phyloP scores from a whole-genome alignment of 75 land plant genomes.

The Larix kaempferi region DNA sequence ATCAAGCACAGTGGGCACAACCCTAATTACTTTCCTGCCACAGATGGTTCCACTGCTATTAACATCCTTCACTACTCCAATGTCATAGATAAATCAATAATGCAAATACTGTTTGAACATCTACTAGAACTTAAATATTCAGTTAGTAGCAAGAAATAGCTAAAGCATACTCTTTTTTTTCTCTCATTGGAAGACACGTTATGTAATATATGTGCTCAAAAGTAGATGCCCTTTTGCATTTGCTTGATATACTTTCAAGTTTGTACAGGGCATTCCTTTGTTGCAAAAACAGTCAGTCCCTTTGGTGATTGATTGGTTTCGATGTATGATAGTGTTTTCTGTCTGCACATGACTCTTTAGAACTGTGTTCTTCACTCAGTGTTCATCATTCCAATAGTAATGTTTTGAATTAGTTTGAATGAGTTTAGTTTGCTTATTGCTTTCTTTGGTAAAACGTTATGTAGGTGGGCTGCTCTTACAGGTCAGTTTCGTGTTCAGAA shows the following conservation, averaged over 20 bases:
- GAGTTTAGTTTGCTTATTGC: constrained; percentile 4
- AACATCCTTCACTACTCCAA: no score
- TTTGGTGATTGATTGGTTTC: neutral
- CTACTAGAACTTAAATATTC: no score
- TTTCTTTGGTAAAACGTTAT: neutral
- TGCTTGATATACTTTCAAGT: neutral
- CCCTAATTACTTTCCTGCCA: no score
- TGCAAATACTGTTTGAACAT: no score
- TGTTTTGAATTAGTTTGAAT: neutral
- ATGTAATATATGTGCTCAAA: neutral
- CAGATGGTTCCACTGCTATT: no score
- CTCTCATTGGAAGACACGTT: neutral
- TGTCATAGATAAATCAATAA: no score
- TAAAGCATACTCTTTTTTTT: neutral
- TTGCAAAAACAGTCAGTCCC: neutral
- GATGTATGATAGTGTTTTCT: neutral
- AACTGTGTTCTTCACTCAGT: neutral
- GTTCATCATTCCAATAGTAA: neutral
- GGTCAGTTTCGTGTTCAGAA: constrained; percentile 10
- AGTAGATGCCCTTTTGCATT: neutral
- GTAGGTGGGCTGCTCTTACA: constrained; percentile 11
- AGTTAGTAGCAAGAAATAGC: no score
- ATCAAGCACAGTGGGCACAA: no score
- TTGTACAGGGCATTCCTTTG: neutral
- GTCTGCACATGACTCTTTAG: neutral